A percentile compares a stretch with the other conserved stretches of the same genome.
phyloP scores from a whole-genome alignment of 176 grass and related monocot genomes.

The Bothriochloa decipiens region DNA sequence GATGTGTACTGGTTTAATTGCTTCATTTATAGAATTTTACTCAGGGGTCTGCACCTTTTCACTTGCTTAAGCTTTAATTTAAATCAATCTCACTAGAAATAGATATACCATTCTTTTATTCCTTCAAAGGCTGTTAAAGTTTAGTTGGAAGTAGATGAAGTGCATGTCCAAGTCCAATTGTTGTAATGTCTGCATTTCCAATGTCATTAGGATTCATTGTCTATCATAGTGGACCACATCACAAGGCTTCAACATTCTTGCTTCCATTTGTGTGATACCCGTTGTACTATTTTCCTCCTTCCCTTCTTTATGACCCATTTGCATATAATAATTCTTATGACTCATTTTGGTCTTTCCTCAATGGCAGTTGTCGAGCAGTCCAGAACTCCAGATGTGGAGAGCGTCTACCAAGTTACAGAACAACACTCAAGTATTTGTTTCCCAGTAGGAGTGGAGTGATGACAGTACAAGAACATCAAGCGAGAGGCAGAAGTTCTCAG shows the following conservation, averaged over 20 bases:
- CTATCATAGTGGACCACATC: neutral
- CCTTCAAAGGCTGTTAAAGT: slow-evolving; percentile 3
- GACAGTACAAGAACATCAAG: slow-evolving; percentile 38
- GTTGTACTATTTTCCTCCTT: neutral
- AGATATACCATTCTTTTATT: neutral
- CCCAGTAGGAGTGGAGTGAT: slow-evolving; percentile 39
- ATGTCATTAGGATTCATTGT: neutral
- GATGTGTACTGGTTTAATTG: neutral
- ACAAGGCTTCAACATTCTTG: neutral
- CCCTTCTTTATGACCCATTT: neutral
- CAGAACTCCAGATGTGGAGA: slow-evolving; percentile 30
- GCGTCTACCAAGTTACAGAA: slow-evolving; percentile 48
- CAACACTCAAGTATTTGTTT: slow-evolving; percentile 34
- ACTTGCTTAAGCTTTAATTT: neutral
- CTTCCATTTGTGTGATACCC: neutral
- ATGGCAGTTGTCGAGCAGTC: slow-evolving; percentile 45
- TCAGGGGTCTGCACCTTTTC: neutral
- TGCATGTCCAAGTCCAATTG: neutral
- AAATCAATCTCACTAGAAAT: neutral
- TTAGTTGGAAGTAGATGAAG: neutral
- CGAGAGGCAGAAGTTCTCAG: slow-evolving; percentile 38
- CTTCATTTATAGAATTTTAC: slow-evolving; percentile 13
- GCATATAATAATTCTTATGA: neutral
- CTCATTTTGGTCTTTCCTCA: neutral
- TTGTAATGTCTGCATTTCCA: neutral